Percentiles rank a stretch among this genome's conserved stretches.
phyloP scores from a whole-genome alignment of 306 rosid genomes.

The Castanea mollissima region DNA sequence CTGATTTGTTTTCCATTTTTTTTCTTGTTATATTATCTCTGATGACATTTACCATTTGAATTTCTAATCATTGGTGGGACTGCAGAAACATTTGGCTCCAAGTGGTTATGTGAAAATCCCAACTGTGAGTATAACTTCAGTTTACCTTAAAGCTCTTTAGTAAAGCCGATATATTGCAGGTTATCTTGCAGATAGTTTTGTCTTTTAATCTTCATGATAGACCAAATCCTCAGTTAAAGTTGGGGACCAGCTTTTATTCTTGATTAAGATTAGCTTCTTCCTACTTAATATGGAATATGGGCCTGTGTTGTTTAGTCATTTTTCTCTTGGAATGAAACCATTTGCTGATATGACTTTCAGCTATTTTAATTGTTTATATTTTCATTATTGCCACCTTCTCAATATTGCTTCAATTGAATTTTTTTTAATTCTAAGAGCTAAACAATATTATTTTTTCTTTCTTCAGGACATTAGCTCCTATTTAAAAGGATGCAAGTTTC shows the following conservation, averaged over 20 bases:
- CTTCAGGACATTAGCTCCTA: conserved; percentile 58
- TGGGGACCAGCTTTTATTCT: not conserved
- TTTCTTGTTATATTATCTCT: not conserved
- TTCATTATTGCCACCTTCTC: not conserved
- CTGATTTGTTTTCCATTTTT: not conserved
- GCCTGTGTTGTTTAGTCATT: conserved; percentile 3
- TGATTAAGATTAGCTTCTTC: not conserved
- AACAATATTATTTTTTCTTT: not conserved
- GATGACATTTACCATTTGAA: not conserved
- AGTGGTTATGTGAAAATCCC: conserved; percentile 82
- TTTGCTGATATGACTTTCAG: not conserved
- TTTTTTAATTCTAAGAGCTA: not conserved
- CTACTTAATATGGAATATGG: not conserved
- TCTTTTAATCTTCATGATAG: not conserved
- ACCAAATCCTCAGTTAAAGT: not conserved
- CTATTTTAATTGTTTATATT: not conserved
- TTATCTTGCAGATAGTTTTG: conserved; percentile 1
- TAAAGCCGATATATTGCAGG: conserved; percentile 8
- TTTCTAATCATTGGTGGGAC: not conserved
- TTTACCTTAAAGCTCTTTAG: conserved; percentile 1
- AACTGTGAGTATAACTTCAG: conserved; percentile 49
- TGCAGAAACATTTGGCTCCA: conserved; percentile 81
- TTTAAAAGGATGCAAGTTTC: conserved; percentile 62
- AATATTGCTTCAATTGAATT: not conserved
- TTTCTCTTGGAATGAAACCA: conserved; percentile 2